A percentile compares a stretch with the other conserved stretches of the same genome.
These are phyloP conservation scores for Psilocybe cyanescens DNA, from an alignment of 768 basidiomycete species.

Conservation along the genomic window DNA sequence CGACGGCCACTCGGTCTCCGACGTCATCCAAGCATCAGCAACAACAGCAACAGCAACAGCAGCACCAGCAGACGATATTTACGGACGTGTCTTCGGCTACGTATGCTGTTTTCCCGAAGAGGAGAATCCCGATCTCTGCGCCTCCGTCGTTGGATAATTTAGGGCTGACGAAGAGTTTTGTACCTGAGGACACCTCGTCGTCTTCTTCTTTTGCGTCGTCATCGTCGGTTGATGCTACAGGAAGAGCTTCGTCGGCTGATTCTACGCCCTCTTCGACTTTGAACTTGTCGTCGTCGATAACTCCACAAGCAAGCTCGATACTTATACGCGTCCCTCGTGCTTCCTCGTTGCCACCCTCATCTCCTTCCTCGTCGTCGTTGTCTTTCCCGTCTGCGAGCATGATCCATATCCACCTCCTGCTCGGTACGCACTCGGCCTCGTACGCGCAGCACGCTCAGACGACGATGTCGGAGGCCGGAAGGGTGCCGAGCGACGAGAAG, in stretches of 20 bases:
- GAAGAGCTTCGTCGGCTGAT: background rate
- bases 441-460: constrained; percentile 34
- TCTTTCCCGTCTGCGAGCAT: constrained; percentile 27
- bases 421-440: constrained; percentile 43
- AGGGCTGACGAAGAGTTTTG: constrained; percentile 36
- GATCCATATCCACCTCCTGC: constrained; percentile 67
- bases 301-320: constrained; percentile 60
- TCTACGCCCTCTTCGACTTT: constrained; percentile 17
- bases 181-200: constrained; percentile 33
- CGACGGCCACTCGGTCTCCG: background rate
- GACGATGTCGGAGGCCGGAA: constrained; percentile 9
- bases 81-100: constrained; percentile 53
- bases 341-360: constrained; percentile 19
- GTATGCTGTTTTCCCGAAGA: constrained; percentile 50
- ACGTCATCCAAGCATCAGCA: background rate
- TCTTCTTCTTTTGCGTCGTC: constrained; percentile 21
- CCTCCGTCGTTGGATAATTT: constrained; percentile 36
- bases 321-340: constrained; percentile 59
- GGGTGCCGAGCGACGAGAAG: constrained; percentile 26
- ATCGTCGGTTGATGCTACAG: background rate
- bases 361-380: background rate
- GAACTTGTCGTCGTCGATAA: constrained; percentile 35
- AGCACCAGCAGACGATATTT: constrained; percentile 19
- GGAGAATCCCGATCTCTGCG: constrained; percentile 44
- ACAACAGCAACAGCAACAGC: constrained; percentile 15